Conservation (phyloP, 2,329 filamentous ascomycete genomes). For the Fusarium odoratissimum region DNA sequence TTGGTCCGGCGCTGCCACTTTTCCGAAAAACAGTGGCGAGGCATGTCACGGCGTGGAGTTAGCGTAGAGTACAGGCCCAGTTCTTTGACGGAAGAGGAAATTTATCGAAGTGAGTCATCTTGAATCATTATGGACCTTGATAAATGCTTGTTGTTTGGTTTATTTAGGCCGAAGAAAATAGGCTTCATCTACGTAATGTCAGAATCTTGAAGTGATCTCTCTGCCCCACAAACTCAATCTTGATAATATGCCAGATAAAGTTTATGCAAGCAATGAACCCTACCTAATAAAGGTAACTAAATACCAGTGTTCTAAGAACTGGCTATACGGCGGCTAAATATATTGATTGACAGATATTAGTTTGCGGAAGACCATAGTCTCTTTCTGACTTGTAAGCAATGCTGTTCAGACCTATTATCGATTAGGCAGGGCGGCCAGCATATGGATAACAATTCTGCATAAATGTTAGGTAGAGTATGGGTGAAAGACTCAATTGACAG, state of each 20-base stretch:
- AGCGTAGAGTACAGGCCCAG: background rate
- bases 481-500: background rate
- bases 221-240: no score
- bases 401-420: background rate
- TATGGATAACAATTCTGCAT: no score
- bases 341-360: no score
- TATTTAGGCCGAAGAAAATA: background rate
- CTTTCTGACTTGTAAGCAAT: background rate
- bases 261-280: no score
- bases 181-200: no score
- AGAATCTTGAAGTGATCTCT: no score
- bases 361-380: rapidly evolving
- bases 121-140: background rate
- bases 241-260: no score
- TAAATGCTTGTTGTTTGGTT: background rate
- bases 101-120: background rate
- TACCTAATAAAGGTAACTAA: no score
- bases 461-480: background rate
- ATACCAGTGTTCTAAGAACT: no score
- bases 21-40: background rate
- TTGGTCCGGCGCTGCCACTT: background rate
- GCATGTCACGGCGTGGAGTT: background rate
- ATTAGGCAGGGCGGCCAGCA: no score
- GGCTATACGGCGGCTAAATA: no score
- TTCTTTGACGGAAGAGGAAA: background rate